A percentile compares a stretch with the other conserved stretches of the same genome.
Conservation (phyloP, 78 protist genomes). For the Trichosphaerium sp. region DNA sequence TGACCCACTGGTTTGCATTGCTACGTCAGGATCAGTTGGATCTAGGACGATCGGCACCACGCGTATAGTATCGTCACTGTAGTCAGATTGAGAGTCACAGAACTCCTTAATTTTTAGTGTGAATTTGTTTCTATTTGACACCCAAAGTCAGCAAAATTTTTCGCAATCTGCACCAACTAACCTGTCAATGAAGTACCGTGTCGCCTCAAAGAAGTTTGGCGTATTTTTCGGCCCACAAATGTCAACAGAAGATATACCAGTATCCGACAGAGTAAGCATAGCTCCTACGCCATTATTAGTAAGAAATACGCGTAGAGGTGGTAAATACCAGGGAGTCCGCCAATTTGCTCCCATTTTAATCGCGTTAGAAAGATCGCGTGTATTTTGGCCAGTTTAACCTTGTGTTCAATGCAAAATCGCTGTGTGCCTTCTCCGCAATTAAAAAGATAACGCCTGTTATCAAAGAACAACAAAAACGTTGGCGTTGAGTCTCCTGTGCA, state of each 20-base stretch:
- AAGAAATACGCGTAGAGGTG: neutral
- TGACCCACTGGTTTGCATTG: too few relatives aligned
- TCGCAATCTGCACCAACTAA: neutral
- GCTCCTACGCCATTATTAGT: neutral
- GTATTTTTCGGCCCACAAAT: conserved; percentile 29
- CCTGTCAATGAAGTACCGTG: conserved; percentile 1
- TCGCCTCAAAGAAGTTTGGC: conserved; percentile 3
- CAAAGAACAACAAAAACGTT: conserved; percentile 10
- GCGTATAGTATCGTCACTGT: too few relatives aligned
- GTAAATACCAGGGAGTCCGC: conserved; percentile 31
- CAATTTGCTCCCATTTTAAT: conserved; percentile 13
- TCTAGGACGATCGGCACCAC: too few relatives aligned
- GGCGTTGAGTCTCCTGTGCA: too few relatives aligned
- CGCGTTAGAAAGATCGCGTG: conserved; percentile 2
- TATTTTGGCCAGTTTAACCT: neutral
- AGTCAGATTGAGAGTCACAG: too few relatives aligned
- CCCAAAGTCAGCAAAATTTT: neutral
- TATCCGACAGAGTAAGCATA: neutral
- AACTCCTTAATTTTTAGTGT: too few relatives aligned
- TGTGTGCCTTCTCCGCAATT: conserved; percentile 59
- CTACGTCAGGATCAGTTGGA: too few relatives aligned
- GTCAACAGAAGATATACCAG: neutral
- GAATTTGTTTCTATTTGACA: neutral
- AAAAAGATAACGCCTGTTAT: conserved; percentile 28
- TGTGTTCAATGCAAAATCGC: conserved; percentile 7